Base-by-base conservation (phyloP, 2,329 filamentous ascomycete species). In the Sporothrix globosa region DNA sequence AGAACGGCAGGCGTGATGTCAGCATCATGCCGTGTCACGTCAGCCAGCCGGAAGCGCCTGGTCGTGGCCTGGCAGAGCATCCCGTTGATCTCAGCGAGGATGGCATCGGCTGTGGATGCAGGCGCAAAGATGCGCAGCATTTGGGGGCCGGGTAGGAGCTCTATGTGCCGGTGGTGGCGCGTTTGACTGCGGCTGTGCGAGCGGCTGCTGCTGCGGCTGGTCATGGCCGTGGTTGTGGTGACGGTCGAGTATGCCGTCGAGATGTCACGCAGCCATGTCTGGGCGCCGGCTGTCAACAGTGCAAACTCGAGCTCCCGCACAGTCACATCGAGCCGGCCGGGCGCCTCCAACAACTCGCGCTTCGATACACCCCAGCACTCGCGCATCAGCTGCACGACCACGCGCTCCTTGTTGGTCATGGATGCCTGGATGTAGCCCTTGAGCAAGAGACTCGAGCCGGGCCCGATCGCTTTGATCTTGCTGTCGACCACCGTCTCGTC, bases 351-450 rank as follows among this genome's bases (percentile, higher is more conserved):
- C 19, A 84, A 75, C 72, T 86, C 83, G 69, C 81, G 78, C 2
- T 83, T 81, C 10, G 82, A 79, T n/a, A 88, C 73, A 3, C 79
- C 80, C 86, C 86, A 88, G 71, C 80, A 82, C 30, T 81, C 77
- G 14, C 80, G 80, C 79, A 88, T 78, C 68, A 88, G 77, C 69
- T 77, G 77, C 19, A 83, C 72, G 0, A 78, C 82, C 13, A 83
- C 75, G 39, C 73, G 78, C 52, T 81, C 76, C 75, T 87, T 88
- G 4, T 74, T 73, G 17, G 74, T 74, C 71, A 71, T 73, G 7
- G 44, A 30, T 6, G 63, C 2, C 41, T 21, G 2, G 3, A 70
- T 19, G 70, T 74, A 73, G 56, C 73, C 72, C 4, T 53, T 54
- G 2, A 74, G 67, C 39, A 72, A 27, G 13, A 69, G 58, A 4